Base-by-base conservation (phyloP, 192 early-diverging fungal species). In the Podochytrium sp. region DNA sequence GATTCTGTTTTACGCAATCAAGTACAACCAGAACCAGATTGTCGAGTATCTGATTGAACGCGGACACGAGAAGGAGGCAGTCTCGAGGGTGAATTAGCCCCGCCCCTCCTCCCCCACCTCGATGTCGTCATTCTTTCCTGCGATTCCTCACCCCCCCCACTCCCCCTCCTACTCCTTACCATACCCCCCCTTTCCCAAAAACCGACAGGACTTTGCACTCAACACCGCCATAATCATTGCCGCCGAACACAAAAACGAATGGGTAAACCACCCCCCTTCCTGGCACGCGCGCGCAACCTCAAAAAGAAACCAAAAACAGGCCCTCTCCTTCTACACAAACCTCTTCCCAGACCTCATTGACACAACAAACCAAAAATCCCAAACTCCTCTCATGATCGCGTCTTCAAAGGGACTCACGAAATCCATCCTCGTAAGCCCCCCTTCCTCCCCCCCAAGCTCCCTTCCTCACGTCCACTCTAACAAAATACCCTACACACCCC, bases 1-100 rank as follows among this genome's bases (percentile, higher is more conserved):
- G n/a, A 62, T 85, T 27, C 75, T 83, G 16, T 87, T 87, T 73
- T 83, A 83, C 47, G 85, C 85, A 4, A 87, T 87, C 29, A 62
- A 66, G 27, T 85, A 76, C 59, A n/a, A 50, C 37, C 79, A 87
- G 63, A 79, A 84, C 41, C 61, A 79, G 3, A 79, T 87, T 51
- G 75, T 85, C 2, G 5, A 50, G 12, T 82, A 76, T 64, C 76
- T 87, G 47, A 47, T 83, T 37, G 80, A 81, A 25, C 51, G 43
- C 32, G 84, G 79, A 35, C 81, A 85, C 64, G 81, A 83, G 35
- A 68, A 2, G 38, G 39, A 47, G 52, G 69, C 62, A 18, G 39
- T 74, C 23, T 77, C 79, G 25, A 76, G 59, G 70, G 73, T 72
- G 43, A 2, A 51, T 58, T 5, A 18, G 38, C 23, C 72, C 20